These are phyloP conservation scores for Linnemannia hyalina DNA, from an alignment of 192 early-diverging fungal genomes.

Conservation along the genomic window DNA sequence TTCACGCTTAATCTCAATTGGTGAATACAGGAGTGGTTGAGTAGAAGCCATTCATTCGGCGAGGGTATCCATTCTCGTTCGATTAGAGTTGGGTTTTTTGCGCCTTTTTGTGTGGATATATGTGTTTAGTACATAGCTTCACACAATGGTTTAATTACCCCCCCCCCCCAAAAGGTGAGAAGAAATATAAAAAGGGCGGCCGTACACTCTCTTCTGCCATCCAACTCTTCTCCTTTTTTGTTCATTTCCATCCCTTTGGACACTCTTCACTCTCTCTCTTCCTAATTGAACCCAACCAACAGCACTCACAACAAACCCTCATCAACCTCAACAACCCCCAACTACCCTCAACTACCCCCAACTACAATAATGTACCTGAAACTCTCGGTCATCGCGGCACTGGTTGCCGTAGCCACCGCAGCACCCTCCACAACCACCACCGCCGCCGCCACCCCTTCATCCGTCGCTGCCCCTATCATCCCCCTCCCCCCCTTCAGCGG, in stretches of 20 bases:
- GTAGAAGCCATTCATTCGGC: too few species aligned
- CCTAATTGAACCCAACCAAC: not conserved
- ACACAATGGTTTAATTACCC: not conserved
- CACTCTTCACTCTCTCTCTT: not conserved
- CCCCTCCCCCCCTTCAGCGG: constrained; percentile 37
- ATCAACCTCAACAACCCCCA: not conserved
- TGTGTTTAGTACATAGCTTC: too few species aligned
- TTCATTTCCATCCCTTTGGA: constrained; percentile 3
- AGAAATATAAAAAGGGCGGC: not conserved
- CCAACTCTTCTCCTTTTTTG: not conserved
- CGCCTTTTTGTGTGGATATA: too few species aligned
- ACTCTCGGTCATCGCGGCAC: constrained; percentile 15
- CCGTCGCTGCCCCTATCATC: constrained; percentile 3
- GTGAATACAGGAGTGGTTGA: too few species aligned
- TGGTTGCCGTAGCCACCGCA: constrained; percentile 6
- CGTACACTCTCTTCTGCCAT: not conserved
- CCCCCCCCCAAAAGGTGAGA: not conserved
- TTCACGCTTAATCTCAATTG: too few species aligned
- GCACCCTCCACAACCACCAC: constrained; percentile 1
- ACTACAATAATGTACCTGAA: not conserved
- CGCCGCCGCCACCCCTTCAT: not conserved
- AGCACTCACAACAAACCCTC: not conserved
- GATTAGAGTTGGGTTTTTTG: too few species aligned
- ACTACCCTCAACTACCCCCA: not conserved
- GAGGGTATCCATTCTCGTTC: too few species aligned